Evolutionary conservation across 352 stramenopile genomes (phyloP), one percentile per base, ranked within the genome.

Genomic region (Phytophthora fragariaefolia): DNA sequence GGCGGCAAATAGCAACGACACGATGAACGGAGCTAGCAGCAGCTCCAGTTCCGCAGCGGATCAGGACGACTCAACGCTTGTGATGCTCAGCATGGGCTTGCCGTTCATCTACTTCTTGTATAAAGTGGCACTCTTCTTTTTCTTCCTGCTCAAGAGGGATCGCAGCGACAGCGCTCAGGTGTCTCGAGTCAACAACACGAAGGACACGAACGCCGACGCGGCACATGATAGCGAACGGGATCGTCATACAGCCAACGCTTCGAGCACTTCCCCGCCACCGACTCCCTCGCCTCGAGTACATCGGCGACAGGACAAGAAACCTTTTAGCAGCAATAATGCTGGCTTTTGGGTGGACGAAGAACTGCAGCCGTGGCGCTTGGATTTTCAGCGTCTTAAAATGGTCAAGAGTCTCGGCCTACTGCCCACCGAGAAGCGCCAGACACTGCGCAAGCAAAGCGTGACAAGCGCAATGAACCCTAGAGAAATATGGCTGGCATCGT

Each of bases 341-440:
- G 80, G 71, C 4, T 90, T 92, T 55, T 92, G 83, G 83, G 73
- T 92, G 23, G 77, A 89, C 8, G 77, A 90, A 52, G 83, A 90
- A 45, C 73, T 90, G 17, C 80, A 91, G 63, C 68, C 79, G 13
- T 91, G 83, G 83, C 77, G 79, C 1, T 55, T 90, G 23, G 79
- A 90, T 57, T 92, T 90, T 40, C 66, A 84, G 51, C 73, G 82
- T 23, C 60, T 92, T 30, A 85, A 85, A 59, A 58, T 88, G 71
- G 73, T 75, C 8, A 89, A 86, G 49, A 80, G 71, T n/a, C 54
- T 92, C 6, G 88, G 75, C 38, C 47, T 80, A 34, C 73, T 76
- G 42, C 47, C 79, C 13, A 72, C 70, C 22, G 79, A 88, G 46
- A 79, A 82, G 20, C 83, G 79, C 1, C 73, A 83, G 23, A 79